Evolutionary conservation across 768 basidiomycete genomes (phyloP), one percentile per base, ranked within the genome.

Genomic region (Suillus clintonianus): DNA sequence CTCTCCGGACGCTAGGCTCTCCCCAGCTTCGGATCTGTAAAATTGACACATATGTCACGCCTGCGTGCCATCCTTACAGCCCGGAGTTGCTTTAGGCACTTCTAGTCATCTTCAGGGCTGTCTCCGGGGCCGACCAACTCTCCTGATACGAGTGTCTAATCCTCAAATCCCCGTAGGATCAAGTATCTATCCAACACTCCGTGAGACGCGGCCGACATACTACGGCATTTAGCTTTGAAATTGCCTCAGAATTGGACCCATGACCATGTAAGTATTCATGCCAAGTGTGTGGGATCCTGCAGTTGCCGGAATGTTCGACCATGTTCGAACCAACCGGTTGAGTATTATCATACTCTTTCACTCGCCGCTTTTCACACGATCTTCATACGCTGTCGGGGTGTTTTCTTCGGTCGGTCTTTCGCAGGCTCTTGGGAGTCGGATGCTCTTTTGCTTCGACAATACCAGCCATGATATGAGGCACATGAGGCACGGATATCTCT

Each of bases 11-110:
- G 22, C 64, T 43, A 53, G 30, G 19, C 51, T 32, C 51, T 53
- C 51, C 32, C n/a, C 51, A 53, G 51, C 32, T 53, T 53, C 51
- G 60, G 48, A 37, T 57, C 54, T 61, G 56, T 32, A 27, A 27
- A 58, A n/a, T 27, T 57, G 36, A 57, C 41, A 57, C 60, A 57
- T 54, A 48, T 39, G 63, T 62, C 59, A 61, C 51, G 36, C 37
- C 32, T 62, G 39, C 60, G 9, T 43, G 17, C 30, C 58, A 30
- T 59, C 50, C 32, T 37, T 42, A 48, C 60, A 37, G 13, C 22
- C 37, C 36, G 19, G 51, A 53, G 32, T 32, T 53, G 32, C 11
- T 34, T 27, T 43, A 42, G 36, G 41, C 43, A 34, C 42, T 34
- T 30, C 36, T 59, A 19, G 43, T 3, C 59, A 19, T 13, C 27